Evolutionary conservation across 257 asterid genomes (phyloP), one percentile per base, ranked within the genome.

Genomic region (Asclepias syriaca): DNA sequence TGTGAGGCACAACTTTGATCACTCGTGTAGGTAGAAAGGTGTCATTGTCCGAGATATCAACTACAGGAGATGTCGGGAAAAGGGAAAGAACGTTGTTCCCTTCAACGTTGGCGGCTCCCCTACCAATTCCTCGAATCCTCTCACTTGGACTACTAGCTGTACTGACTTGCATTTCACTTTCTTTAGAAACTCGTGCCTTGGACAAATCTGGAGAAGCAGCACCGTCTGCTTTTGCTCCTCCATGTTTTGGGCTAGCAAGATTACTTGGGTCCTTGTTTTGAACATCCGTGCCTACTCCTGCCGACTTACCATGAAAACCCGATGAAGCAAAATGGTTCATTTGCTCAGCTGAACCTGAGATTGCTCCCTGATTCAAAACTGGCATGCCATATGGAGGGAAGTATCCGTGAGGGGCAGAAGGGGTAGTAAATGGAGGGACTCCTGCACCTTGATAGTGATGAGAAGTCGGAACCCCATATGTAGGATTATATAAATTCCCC

Each of bases 1-100:
- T 88, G 57, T 74, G 96, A 11, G 99, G 96, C 29, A 94, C 90
- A 4, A 89, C 98, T 77, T 75, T 86, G 77, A 93, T 91, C 66
- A 89, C 96, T 70, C 75, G 84, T 16, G 78, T 49, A 7, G 84
- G 77, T 21, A 73, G 71, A 57, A 73, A 70, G 50, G 74, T 79
- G 1, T 24, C 60, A 48, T 72, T 43, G 18, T 49, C 59, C 3
- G 85, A 67, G 75, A 79, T 59, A 51, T 75, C 68, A 0, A 5
- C 43, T 43, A 74, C 72, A 1, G 87, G 87, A 71, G 87, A 63
- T 0, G 80, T 71, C 19, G 92, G 91, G 73, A 89, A 86, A 71
- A 87, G 85, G n/a, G 86, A 73, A 55, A 89, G 89, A 73, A 77
- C 77, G 43, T 72, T 82, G 71, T 83, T 77, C 68, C 77, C 83